phyloP scores from a whole-genome alignment of 2,329 filamentous ascomycete species.

The Xylaria sp. region DNA sequence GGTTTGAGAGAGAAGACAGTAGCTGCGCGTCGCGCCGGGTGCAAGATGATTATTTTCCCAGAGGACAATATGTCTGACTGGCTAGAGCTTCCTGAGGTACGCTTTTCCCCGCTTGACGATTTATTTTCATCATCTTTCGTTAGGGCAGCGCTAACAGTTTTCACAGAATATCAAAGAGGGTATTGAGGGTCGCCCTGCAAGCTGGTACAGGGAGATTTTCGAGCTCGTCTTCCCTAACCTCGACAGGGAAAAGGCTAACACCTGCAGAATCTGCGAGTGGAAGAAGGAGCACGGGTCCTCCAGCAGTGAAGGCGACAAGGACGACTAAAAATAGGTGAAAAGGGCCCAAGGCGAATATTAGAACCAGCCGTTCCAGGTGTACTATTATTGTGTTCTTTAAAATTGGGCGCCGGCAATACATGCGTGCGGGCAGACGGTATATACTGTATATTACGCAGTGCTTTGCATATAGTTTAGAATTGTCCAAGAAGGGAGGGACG shows the following conservation, averaged over 20 bases:
- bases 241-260: conserved; percentile 77
- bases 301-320: conserved; percentile 53
- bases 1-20: conserved; percentile 97
- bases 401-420: conserved; percentile 16
- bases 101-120: conserved; percentile 49
- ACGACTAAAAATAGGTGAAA: conserved; percentile 41
- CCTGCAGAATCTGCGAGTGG: conserved; percentile 72
- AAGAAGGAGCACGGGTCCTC: conserved; percentile 61
- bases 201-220: conserved; percentile 96
- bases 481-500: conserved; percentile 24
- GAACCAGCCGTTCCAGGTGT: conserved; percentile 30
- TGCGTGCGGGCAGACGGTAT: conserved; percentile 25
- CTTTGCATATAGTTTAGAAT: conserved; percentile 25
- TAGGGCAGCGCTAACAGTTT: conserved; percentile 20
- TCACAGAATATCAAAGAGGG: conserved; percentile 95
- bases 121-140: conserved; percentile 26
- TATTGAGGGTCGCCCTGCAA: conserved; percentile 88
- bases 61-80: conserved; percentile 96
- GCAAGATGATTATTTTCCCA: conserved; percentile 93
- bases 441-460: conserved; percentile 37
- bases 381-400: conserved; percentile 26
- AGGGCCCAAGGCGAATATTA: conserved; percentile 34
- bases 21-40: conserved; percentile 89
- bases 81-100: conserved; percentile 94
- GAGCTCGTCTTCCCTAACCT: conserved; percentile 87